Evolutionary conservation across 2,329 filamentous ascomycete species (phyloP), one percentile per base, ranked within the genome.

Genomic region (Colletotrichum aenigma): DNA sequence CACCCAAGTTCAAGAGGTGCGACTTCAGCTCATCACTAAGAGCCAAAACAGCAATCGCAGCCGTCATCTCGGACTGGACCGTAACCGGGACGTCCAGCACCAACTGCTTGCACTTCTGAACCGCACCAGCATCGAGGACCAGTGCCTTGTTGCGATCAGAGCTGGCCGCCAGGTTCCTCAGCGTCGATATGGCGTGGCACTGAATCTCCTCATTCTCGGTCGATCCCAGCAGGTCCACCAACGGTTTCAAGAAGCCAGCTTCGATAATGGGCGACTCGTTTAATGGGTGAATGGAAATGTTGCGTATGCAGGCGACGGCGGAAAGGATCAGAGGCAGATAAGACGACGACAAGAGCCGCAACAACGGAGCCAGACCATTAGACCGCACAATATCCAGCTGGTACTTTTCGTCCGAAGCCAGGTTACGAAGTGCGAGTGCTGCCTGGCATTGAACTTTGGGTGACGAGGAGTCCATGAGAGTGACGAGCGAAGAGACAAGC

Each of bases 211-310:
- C 97, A 82, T 98, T 98, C 80, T 98, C 96, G 1, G 96, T 98
- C 12, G 96, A 97, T 67, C 97, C 96, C 9, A 99, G 91, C 2
- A 99, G 90, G 79, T 98, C 96, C 28, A 99, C 97, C 71, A 99
- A 87, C 1, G 97, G 97, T 83, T 96, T 96, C 76, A 99, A 86
- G 85, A 99, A 99, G 74, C 96, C 97, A 55, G 96, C 96, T 82
- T 99, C 97, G 81, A 99, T 99, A 78, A 99, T 99, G 1, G 97
- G 97, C 13, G 96, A 98, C 86, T 99, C 97, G 85, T 99, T 99
- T 82, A 96, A 89, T 21, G 97, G 97, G 83, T 99, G 97, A 79
- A 99, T 99, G 73, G 96, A 98, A 79, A 99, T 99, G 84, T 99
- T 99, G 80, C 97, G 94, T 83, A 99, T 99, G 83, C 97, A 99